These are phyloP conservation scores for Fusarium penzigii DNA, from an alignment of 2,329 filamentous ascomycete genomes.

Conservation along the genomic window DNA sequence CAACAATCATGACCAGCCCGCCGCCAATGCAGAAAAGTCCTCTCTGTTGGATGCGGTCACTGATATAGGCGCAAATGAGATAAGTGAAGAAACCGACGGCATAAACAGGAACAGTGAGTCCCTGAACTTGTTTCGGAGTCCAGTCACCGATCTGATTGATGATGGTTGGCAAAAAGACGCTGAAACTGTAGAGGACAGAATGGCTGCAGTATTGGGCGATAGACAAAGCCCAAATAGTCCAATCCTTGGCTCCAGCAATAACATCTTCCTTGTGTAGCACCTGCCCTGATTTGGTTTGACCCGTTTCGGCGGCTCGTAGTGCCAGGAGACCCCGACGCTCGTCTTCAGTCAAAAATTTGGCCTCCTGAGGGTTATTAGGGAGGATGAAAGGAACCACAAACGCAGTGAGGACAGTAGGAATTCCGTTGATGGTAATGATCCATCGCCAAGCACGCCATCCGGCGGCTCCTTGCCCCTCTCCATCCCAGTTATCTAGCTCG, in stretches of 20 bases:
- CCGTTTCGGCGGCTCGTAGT: conserved; percentile 2
- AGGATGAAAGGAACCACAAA: conserved; percentile 3
- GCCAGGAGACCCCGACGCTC: not conserved
- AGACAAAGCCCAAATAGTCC: conserved; percentile 6
- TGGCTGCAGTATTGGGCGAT: conserved; percentile 7
- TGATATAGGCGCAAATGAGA: conserved; percentile 4
- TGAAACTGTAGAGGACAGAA: conserved; percentile 6
- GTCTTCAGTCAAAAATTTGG: conserved; percentile 3
- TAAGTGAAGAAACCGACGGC: conserved; percentile 2
- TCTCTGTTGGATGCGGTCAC: conserved; percentile 5
- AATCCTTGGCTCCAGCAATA: conserved; percentile 5
- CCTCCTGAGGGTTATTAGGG: conserved; percentile 1
- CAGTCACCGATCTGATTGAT: conserved; percentile 5
- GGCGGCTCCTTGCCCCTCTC: not conserved
- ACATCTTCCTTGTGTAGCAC: conserved; percentile 6
- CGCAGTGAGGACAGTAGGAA: conserved; percentile 2
- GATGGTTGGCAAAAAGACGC: conserved; percentile 5
- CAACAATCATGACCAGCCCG: conserved; percentile 1
- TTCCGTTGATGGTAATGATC: conserved; percentile 7
- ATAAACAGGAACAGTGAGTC: conserved; percentile 4
- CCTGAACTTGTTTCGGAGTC: conserved; percentile 3
- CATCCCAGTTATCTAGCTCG: conserved; percentile 3
- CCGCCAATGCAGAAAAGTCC: conserved; percentile 4
- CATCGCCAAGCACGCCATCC: conserved; percentile 6
- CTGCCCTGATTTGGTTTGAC: not conserved